A percentile compares a stretch with the other conserved stretches of the same genome.
Evolutionary conservation across 345 rosid species (phyloP).

Genomic region (Lepidium sativum): DNA sequence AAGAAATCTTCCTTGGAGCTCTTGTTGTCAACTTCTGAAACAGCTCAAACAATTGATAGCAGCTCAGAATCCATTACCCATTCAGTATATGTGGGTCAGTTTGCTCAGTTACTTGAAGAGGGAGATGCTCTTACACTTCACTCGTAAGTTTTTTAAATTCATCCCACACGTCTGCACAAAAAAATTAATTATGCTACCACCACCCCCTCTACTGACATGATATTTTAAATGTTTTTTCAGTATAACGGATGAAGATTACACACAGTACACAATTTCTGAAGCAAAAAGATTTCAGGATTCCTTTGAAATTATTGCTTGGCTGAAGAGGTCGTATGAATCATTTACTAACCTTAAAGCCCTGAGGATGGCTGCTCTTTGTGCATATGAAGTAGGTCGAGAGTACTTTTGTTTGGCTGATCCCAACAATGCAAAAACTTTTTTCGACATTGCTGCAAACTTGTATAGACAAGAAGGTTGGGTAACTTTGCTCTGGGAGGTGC

Average conservation of each 20-base stretch:
- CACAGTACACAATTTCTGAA: conserved; percentile 54
- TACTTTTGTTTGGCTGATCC: conserved; percentile 63
- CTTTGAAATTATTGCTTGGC: conserved; percentile 83
- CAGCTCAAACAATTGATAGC: conserved; percentile 41
- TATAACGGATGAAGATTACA: conserved; percentile 75
- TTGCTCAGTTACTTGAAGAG: conserved; percentile 61
- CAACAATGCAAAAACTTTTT: conserved; percentile 49
- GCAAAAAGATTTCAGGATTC: conserved; percentile 91
- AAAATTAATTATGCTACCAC: not conserved
- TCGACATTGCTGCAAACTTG: conserved; percentile 51
- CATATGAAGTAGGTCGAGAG: conserved; percentile 68
- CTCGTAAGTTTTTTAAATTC: conserved; percentile 42
- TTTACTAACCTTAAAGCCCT: conserved; percentile 48
- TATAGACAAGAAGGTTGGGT: conserved; percentile 96
- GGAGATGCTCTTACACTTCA: conserved; percentile 52
- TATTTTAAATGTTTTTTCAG: conserved; percentile 40
- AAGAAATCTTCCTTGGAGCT: conserved; percentile 61
- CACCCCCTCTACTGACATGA: not conserved
- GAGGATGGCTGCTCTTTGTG: conserved; percentile 78
- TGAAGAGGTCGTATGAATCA: conserved; percentile 62
- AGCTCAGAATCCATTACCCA: conserved; percentile 65
- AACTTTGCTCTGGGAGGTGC: conserved; percentile 79
- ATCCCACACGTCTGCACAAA: conserved; percentile 5
- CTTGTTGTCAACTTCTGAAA: conserved; percentile 47
- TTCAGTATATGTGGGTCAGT: conserved; percentile 79